A percentile compares a stretch with the other conserved stretches of the same genome.
Evolutionary conservation across 2,329 filamentous ascomycete species (phyloP).

Genomic region (Pestalotiopsis fici): DNA sequence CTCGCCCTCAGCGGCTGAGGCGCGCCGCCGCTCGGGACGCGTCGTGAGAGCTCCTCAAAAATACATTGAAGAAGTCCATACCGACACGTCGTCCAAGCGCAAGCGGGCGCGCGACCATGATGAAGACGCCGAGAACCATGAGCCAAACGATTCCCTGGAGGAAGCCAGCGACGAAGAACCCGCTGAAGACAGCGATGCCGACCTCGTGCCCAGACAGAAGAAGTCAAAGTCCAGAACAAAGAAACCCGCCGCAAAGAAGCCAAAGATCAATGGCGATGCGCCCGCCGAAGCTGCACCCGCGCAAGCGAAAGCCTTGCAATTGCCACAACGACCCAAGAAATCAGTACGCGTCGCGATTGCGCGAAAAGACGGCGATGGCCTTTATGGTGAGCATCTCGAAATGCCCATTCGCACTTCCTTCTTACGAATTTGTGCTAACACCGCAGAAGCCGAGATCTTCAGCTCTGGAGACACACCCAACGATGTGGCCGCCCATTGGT

Average conservation of each 20-base stretch:
- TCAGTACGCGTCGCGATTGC: constrained; percentile 52
- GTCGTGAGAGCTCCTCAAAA: constrained; percentile 62
- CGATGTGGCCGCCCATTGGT: constrained; percentile 62
- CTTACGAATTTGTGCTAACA: not conserved
- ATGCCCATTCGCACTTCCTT: constrained; percentile 14
- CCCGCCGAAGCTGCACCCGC: constrained; percentile 38
- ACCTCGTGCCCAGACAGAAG: constrained; percentile 40
- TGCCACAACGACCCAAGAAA: constrained; percentile 59
- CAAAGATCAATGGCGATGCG: constrained; percentile 61
- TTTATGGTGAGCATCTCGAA: constrained; percentile 51
- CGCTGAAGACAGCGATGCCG: constrained; percentile 43
- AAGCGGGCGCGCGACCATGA: constrained; percentile 51
- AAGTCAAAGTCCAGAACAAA: constrained; percentile 45
- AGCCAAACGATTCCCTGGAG: constrained; percentile 13
- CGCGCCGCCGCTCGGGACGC: constrained; percentile 70
- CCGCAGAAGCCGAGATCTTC: constrained; percentile 62
- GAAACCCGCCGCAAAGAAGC: constrained; percentile 64
- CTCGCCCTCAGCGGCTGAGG: constrained; percentile 50
- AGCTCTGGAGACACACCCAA: constrained; percentile 57
- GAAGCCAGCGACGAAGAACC: constrained; percentile 25
- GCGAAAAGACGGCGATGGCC: constrained; percentile 50
- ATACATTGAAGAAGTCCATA: constrained; percentile 52
- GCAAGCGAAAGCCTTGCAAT: constrained; percentile 24
- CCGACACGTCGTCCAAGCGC: constrained; percentile 51
- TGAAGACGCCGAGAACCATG: constrained; percentile 37